Evolutionary conservation across 257 asterid species (phyloP).

Genomic region (Cordia subcordata): DNA sequence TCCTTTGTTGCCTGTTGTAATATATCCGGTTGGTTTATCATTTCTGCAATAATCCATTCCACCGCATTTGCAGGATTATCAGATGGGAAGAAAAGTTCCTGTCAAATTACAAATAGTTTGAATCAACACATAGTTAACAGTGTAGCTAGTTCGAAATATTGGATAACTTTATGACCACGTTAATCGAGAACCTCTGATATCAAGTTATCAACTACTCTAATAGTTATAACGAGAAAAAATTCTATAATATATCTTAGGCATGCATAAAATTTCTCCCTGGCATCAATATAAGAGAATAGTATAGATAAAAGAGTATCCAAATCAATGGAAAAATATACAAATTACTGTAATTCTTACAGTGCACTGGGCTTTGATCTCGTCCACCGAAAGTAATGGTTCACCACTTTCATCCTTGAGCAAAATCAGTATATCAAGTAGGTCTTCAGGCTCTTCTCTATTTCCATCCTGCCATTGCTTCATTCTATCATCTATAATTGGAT

Average conservation of each 20-base stretch:
- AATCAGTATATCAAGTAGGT: slow-evolving; percentile 7
- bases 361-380: slow-evolving; percentile 3
- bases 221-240: no score
- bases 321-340: no score
- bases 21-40: slow-evolving; percentile 5
- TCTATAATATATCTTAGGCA: no score
- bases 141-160: no score
- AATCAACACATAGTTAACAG: no score
- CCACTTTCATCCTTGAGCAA: background rate
- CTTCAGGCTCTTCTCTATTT: background rate
- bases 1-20: background rate
- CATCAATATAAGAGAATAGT: no score
- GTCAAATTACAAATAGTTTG: no score
- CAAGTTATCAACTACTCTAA: no score
- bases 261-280: no score
- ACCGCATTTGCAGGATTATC: background rate
- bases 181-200: no score
- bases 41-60: background rate
- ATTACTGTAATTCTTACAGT: background rate
- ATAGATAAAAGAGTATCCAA: no score
- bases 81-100: background rate
- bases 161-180: no score
- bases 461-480: slow-evolving; percentile 5
- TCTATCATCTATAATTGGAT: slow-evolving; percentile 7
- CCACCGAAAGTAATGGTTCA: background rate